Evolutionary conservation across 78 protist genomes (phyloP).

Genomic region (Chrysochromulina parva): DNA sequence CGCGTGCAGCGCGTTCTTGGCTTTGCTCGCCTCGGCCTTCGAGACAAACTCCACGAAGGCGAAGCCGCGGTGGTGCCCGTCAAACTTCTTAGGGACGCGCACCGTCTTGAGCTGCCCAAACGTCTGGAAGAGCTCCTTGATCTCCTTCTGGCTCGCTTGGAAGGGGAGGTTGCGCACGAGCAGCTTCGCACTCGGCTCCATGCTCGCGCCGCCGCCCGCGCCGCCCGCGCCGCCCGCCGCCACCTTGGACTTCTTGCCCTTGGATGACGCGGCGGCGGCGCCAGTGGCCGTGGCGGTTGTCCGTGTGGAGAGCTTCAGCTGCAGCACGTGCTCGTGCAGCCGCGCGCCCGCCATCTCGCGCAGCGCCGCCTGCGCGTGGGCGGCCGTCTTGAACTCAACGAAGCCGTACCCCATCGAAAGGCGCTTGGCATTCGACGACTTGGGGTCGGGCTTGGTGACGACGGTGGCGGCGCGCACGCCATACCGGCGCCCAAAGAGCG

Average conservation of each 20-base stretch:
- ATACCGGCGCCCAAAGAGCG: slow-evolving; percentile 31
- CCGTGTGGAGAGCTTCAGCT: neutral
- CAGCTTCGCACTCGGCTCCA: slow-evolving; percentile 62
- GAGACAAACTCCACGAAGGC: slow-evolving; percentile 94
- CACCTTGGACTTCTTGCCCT: neutral
- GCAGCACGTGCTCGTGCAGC: slow-evolving; percentile 35
- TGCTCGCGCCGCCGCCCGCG: neutral
- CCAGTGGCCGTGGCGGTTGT: neutral
- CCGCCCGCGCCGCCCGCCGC: neutral
- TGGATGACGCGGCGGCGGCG: neutral
- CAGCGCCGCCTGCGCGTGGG: slow-evolving; percentile 37
- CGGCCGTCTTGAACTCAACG: slow-evolving; percentile 60
- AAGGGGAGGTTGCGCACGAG: slow-evolving; percentile 93
- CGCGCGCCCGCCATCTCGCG: neutral
- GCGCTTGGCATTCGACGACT: neutral
- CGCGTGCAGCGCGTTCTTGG: slow-evolving; percentile 75
- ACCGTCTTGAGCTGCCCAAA: slow-evolving; percentile 68
- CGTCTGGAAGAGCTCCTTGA: slow-evolving; percentile 74
- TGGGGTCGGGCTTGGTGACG: slow-evolving; percentile 23
- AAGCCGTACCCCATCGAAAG: slow-evolving; percentile 82
- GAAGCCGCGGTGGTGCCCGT: slow-evolving; percentile 91
- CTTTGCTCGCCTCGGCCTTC: slow-evolving; percentile 85
- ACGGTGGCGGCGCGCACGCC: neutral
- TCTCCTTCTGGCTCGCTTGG: slow-evolving; percentile 89
- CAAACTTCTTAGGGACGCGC: slow-evolving; percentile 84